A percentile compares a stretch with the other conserved stretches of the same genome.
Conservation (phyloP, 345 rosid genomes). For the Psidium friedrichsthalianum region DNA sequence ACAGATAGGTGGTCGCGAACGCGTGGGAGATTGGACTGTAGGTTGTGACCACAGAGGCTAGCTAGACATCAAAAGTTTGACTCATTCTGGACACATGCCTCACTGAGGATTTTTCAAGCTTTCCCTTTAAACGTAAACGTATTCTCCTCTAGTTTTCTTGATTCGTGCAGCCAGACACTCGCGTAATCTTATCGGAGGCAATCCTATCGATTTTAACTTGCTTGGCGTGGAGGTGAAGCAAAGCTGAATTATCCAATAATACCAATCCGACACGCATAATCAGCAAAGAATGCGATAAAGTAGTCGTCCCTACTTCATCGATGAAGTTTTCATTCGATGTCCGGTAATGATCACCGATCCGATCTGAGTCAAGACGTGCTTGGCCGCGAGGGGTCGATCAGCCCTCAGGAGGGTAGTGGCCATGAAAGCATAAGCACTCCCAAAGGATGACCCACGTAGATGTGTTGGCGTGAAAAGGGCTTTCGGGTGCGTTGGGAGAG, state of each 20-base stretch:
- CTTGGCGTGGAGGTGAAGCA: not conserved
- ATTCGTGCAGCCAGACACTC: not conserved
- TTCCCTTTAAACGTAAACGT: not conserved
- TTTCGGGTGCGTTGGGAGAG: not conserved
- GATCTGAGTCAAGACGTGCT: not conserved
- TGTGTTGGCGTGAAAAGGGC: not conserved
- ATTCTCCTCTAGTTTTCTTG: not conserved
- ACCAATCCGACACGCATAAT: not conserved
- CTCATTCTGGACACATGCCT: not conserved
- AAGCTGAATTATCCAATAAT: not conserved
- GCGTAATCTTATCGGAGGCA: not conserved
- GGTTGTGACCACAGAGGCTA: not conserved
- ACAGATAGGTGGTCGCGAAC: not conserved
- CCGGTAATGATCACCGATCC: not conserved
- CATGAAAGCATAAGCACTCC: not conserved
- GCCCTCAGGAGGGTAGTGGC: too few species aligned
- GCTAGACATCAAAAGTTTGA: not conserved
- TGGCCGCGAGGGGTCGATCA: too few species aligned
- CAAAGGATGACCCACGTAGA: not conserved
- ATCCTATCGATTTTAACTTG: not conserved
- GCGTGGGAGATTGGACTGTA: not conserved
- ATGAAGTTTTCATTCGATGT: not conserved
- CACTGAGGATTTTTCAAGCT: not conserved
- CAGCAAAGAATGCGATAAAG: not conserved
- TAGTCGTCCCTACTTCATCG: not conserved